Evolutionary conservation across 2,329 filamentous ascomycete species (phyloP), one percentile per base, ranked within the genome.

Genomic region (Emmonsiellopsis sp.): DNA sequence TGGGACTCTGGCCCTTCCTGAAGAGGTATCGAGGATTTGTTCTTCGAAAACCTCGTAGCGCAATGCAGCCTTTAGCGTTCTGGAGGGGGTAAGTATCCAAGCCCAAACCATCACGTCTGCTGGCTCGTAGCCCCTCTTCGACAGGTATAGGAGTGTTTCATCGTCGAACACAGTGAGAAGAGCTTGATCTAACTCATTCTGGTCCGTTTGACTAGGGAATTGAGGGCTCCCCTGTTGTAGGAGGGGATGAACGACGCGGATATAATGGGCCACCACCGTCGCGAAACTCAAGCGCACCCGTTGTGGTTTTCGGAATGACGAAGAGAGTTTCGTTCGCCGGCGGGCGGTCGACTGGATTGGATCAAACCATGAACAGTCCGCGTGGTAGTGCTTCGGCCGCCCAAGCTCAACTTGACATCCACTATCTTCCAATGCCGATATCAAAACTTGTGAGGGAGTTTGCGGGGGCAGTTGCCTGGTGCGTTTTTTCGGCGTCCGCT

Each of bases 21-120:
- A 17, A 49, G 11, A 11, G 13, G 31, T 32, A n/a, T 49, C 36
- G 32, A 11, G 2, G 32, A 39, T 36, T 39, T 52, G 60, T 42
- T 52, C 57, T 52, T 68, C 65, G 21, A 71, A 53, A 5, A 59
- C 48, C 46, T 68, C 59, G 17, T 76, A 59, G 32, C 73, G 67
- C 40, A 64, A 57, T 31, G 65, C 63, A n/a, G 73, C 69, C 42
- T 63, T 60, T 39, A 70, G 65, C 3, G 66, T 42, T 17, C 62
- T 63, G 4, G 61, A 56, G 50, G 71, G 68, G 27, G 65, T 69
- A 49, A 77, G 60, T 21, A 77, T 67, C 74, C 74, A 77, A 14
- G 72, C 68, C 74, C 74, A 77, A 14, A 63, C 59, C 53, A 71
- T 64, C 31, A 77, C 67, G 62, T 77, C 73, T 4, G 61, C 57